phyloP scores from a whole-genome alignment of 345 rosid genomes.

The Sisymbrium altissimum region DNA sequence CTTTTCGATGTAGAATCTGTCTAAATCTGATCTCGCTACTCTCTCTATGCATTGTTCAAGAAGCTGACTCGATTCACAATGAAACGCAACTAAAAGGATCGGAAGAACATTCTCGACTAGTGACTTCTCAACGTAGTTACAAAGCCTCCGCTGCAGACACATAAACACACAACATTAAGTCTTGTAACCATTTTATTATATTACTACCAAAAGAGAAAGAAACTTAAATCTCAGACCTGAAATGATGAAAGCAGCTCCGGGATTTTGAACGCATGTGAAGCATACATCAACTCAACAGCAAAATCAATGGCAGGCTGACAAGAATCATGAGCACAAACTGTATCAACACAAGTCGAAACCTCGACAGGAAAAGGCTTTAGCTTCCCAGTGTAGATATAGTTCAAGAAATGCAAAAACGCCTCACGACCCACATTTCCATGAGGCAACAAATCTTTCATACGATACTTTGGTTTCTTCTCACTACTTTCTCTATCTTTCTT shows the following conservation, averaged over 20 bases:
- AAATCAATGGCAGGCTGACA: conserved; percentile 84
- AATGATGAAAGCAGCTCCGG: conserved; percentile 73
- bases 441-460: conserved; percentile 54
- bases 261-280: conserved; percentile 65
- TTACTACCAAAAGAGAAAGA: neutral
- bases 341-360: conserved; percentile 78
- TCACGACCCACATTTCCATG: conserved; percentile 70
- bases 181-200: neutral
- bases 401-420: conserved; percentile 69
- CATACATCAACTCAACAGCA: conserved; percentile 84
- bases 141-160: conserved; percentile 65
- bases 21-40: conserved; percentile 85
- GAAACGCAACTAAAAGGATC: conserved; percentile 77
- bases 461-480: conserved; percentile 51
- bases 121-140: conserved; percentile 73
- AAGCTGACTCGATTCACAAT: conserved; percentile 72
- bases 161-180: neutral
- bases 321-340: conserved; percentile 68
- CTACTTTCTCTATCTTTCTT: conserved; percentile 43
- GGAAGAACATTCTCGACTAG: conserved; percentile 74
- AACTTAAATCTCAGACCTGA: conserved; percentile 49
- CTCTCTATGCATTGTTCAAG: conserved; percentile 67
- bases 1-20: conserved; percentile 60
- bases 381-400: conserved; percentile 74
- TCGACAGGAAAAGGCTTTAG: conserved; percentile 66